Evolutionary conservation across 2,329 filamentous ascomycete species (phyloP), one percentile per base, ranked within the genome.

Genomic region (Akanthomyces muscarius): DNA sequence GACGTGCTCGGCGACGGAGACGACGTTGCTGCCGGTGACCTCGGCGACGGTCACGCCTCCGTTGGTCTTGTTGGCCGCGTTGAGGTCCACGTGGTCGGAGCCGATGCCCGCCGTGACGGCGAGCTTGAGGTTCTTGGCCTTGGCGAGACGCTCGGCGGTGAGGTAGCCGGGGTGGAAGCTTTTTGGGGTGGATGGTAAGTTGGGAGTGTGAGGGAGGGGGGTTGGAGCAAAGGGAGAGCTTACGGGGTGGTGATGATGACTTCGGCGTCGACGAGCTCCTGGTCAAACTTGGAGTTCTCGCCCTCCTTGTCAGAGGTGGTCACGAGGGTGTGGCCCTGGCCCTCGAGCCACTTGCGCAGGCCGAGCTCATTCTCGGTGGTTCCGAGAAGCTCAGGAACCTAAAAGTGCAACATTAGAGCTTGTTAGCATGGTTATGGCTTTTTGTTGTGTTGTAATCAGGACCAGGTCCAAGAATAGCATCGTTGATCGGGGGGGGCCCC

Each of bases 111-210:
- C 95, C 58, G 95, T 99, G 78, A 99, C 81, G 76, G 94, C 94
- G 66, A 99, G 83, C 88, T 98, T 98, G 73, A 99, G 90, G 64
- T 99, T 98, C 90, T 98, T 98, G 70, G 95, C 95, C 83, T 95
- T 96, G 73, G 92, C 92, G 63, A 99, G 88, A 75, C 95, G 93
- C 83, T 98, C 94, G 61, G 91, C 92, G 56, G 91, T 98, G 64
- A 99, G 89, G 84, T 99, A 99, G 68, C 94, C 95, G 61, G 94
- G 94, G 84, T 98, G 94, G 89, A 98, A 98, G 75, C 91, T 96
- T 70, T 28, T 14, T 18, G 48, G 14, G 38, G 14, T 23, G 25
- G 38, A 11, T 28, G 45, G 16, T 28, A n/a, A 58, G 28, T 21
- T 28, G 2, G 25, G 36, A 1, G 28, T 14, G 21, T 30, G 14